Percentiles rank a stretch among this genome's conserved stretches.
Conservation (phyloP, 371 early-diverging fungal genomes). For the Mucor piriformis region DNA sequence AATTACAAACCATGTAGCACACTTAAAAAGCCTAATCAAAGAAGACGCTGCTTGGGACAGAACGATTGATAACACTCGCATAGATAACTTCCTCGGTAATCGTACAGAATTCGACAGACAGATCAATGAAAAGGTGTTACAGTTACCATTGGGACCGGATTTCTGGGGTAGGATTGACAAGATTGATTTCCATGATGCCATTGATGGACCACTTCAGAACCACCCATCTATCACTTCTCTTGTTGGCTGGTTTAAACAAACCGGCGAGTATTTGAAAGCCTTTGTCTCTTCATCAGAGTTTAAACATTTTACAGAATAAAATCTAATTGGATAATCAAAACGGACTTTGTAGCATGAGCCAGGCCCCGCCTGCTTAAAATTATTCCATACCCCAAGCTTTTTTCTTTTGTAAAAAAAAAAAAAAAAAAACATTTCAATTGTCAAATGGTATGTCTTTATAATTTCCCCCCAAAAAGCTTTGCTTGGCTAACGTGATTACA, state of each 20-base stretch:
- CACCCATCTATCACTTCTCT: constrained; percentile 36
- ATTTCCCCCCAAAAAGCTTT: no score
- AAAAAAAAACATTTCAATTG: no score
- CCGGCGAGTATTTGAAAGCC: constrained; percentile 2
- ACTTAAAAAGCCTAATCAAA: constrained; percentile 19
- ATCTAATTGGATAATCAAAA: background rate
- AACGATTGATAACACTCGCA: constrained; percentile 1
- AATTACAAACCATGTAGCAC: constrained; percentile 9
- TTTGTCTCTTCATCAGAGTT: background rate
- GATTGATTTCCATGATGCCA: constrained; percentile 30
- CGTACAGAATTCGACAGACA: constrained; percentile 16
- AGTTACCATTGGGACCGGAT: constrained; percentile 35
- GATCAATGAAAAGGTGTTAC: constrained; percentile 29
- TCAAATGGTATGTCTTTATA: constrained; percentile 13
- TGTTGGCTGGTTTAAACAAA: constrained; percentile 25
- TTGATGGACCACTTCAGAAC: constrained; percentile 23
- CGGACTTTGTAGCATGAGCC: background rate
- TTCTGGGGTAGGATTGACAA: constrained; percentile 28
- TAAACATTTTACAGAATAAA: background rate
- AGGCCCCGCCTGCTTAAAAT: background rate
- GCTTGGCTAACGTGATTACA: no score
- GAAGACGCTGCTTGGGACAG: constrained; percentile 35
- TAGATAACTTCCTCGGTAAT: constrained; percentile 7
- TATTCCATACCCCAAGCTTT: background rate
- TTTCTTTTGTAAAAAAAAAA: no score